Evolutionary conservation across 1,284 basidiomycete species (phyloP).

Genomic region (Athelia sp.): DNA sequence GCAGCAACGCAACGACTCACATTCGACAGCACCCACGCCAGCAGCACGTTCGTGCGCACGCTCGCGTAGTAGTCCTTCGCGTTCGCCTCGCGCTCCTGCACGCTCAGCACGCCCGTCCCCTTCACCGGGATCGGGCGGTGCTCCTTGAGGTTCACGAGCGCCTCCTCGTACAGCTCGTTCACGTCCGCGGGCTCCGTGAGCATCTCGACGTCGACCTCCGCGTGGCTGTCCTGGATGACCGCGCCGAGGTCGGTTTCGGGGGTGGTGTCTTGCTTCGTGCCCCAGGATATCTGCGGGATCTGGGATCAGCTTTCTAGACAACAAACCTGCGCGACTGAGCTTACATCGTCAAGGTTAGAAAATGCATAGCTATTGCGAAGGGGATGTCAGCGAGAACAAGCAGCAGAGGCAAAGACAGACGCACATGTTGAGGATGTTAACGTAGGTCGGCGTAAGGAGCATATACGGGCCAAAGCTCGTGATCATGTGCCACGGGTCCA

Average conservation of each 20-base stretch:
- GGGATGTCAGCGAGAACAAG: constrained; percentile 7
- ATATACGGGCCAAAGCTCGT: constrained; percentile 91
- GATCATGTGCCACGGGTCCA: constrained; percentile 92
- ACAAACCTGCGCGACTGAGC: constrained; percentile 17
- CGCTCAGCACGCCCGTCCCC: constrained; percentile 19
- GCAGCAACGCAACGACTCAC: constrained; percentile 35
- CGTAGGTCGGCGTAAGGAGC: constrained; percentile 82
- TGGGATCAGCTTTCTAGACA: constrained; percentile 7
- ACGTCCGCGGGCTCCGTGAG: constrained; percentile 84
- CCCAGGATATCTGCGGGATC: constrained; percentile 74
- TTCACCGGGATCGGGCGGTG: constrained; percentile 41
- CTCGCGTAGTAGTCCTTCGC: constrained; percentile 88
- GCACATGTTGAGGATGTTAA: constrained; percentile 84
- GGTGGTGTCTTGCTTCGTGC: constrained; percentile 78
- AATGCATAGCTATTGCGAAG: constrained; percentile 63
- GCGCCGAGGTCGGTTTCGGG: constrained; percentile 75
- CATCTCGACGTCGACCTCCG: constrained; percentile 86
- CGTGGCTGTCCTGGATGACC: constrained; percentile 73
- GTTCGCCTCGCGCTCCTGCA: constrained; percentile 65
- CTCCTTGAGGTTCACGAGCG: constrained; percentile 76
- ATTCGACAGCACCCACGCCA: constrained; percentile 84
- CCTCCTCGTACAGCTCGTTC: constrained; percentile 86
- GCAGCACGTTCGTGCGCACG: constrained; percentile 85
- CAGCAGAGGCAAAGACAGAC: constrained; percentile 22
- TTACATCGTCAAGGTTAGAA: constrained; percentile 76